These are phyloP conservation scores for Sporobolomyces pararoseus DNA, from an alignment of 768 basidiomycete genomes.

Conservation along the genomic window DNA sequence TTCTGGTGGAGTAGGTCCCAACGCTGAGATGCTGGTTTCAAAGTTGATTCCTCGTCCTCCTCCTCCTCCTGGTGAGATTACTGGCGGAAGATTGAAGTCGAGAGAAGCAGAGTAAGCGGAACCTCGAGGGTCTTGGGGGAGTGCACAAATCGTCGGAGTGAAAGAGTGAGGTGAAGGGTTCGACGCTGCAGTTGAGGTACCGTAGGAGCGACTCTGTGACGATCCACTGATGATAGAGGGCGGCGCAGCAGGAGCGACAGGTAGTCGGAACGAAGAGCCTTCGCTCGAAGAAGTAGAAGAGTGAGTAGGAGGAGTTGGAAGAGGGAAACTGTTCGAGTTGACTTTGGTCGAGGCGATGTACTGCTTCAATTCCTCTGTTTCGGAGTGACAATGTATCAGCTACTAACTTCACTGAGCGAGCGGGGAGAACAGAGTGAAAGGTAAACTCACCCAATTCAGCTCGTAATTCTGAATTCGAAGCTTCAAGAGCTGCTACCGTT, in stretches of 20 bases:
- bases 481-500: conserved; percentile 23
- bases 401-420: too few species aligned
- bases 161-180: too few species aligned
- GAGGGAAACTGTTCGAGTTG: background rate
- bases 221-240: background rate
- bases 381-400: background rate
- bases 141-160: background rate
- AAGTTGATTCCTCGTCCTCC: background rate
- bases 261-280: background rate
- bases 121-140: conserved; percentile 6
- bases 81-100: background rate
- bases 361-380: conserved; percentile 5
- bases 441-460: conserved; percentile 18
- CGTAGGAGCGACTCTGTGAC: too few species aligned
- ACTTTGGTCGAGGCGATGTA: background rate
- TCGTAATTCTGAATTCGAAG: background rate
- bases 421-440: background rate
- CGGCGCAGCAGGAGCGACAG: background rate
- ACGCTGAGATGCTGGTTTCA: background rate
- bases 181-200: too few species aligned
- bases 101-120: background rate
- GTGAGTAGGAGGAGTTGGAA: background rate
- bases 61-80: background rate
- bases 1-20: background rate
- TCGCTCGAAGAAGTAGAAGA: background rate